These are phyloP conservation scores for Coemansia pectinata DNA, from an alignment of 192 early-diverging fungal genomes.

Conservation along the genomic window DNA sequence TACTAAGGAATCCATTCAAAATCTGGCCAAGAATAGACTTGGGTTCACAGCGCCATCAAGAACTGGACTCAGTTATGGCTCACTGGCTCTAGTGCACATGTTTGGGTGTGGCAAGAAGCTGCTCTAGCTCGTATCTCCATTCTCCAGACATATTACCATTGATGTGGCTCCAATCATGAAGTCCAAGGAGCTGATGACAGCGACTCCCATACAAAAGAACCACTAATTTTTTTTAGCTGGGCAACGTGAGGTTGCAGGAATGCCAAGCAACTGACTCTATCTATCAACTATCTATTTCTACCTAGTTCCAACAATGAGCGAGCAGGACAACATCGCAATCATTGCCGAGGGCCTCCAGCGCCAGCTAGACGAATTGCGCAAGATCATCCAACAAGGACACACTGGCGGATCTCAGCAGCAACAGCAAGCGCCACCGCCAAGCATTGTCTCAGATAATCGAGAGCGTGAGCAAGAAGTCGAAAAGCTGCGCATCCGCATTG, in stretches of 20 bases:
- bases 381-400: constrained; percentile 14
- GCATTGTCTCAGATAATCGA: not conserved
- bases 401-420: not conserved
- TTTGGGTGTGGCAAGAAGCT: not conserved
- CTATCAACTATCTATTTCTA: not conserved
- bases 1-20: not conserved
- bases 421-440: not conserved
- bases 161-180: not conserved
- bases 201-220: not conserved
- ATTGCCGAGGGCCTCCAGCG: constrained; percentile 34
- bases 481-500: constrained; percentile 31
- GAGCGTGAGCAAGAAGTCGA: constrained; percentile 24
- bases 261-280: too few relatives aligned
- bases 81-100: not conserved
- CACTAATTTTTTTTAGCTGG: too few relatives aligned
- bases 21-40: not conserved
- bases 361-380: constrained; percentile 41
- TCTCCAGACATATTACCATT: not conserved
- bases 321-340: not conserved
- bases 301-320: not conserved
- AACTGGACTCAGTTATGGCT: not conserved
- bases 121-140: not conserved
- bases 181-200: not conserved
- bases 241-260: too few relatives aligned
- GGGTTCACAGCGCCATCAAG: not conserved